These are phyloP conservation scores for Pisolithus marmoratus DNA, from an alignment of 768 basidiomycete species.

Conservation along the genomic window DNA sequence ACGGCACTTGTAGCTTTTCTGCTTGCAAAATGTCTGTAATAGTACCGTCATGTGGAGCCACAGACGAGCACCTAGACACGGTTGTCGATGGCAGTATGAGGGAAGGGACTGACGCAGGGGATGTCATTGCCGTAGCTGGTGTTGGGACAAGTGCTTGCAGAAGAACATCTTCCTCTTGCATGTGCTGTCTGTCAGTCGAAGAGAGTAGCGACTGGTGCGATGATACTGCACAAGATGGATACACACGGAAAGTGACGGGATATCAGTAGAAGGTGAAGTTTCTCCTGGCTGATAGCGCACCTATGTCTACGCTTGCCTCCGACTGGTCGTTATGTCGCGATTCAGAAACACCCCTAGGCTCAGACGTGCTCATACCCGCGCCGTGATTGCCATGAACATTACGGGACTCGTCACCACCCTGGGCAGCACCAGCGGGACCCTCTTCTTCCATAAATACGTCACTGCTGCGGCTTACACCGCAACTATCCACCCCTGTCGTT, in stretches of 20 bases:
- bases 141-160: constrained; percentile 13
- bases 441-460: too few relatives aligned
- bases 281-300: not conserved
- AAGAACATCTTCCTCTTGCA: constrained; percentile 20
- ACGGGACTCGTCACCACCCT: too few relatives aligned
- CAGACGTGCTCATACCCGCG: too few relatives aligned
- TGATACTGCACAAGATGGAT: not conserved
- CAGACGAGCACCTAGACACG: constrained; percentile 3
- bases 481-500: too few relatives aligned
- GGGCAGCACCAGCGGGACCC: too few relatives aligned
- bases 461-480: too few relatives aligned
- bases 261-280: not conserved
- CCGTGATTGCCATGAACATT: too few relatives aligned
- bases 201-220: not conserved
- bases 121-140: constrained; percentile 11
- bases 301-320: too few relatives aligned
- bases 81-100: constrained; percentile 2
- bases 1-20: not conserved
- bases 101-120: not conserved
- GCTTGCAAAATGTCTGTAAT: not conserved
- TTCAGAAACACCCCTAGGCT: too few relatives aligned
- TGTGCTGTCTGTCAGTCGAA: not conserved
- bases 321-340: too few relatives aligned
- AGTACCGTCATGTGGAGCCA: not conserved
- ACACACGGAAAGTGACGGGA: not conserved